Evolutionary conservation across 371 early-diverging fungal species (phyloP), one percentile per base, ranked within the genome.

Genomic region (Mucor piriformis): DNA sequence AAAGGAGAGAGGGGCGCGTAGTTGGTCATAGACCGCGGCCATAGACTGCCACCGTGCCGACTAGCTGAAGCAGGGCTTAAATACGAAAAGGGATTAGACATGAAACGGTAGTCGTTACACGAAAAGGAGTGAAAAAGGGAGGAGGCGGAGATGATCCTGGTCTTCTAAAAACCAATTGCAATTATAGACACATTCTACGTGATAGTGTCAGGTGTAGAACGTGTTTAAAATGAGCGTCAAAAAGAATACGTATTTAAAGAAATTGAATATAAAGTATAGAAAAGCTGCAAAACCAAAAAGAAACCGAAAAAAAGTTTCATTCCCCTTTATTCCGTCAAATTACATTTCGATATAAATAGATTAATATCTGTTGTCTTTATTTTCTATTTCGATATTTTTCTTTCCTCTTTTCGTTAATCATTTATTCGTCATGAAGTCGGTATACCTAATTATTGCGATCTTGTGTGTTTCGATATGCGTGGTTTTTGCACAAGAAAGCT

Each of bases 401-500:
- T 29, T 29, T 29, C 8, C 29, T 29, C 29, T 29, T 29, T 29
- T 8, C 29, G 8, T 29, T 18, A 42, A 18, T 38, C 15, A 15
- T 54, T 29, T 24, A 15, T 24, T 1, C 1, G 15, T 40, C n/a
- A 50, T 59, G 51, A 59, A 59, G 21, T 33, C 12, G 18, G 21
- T 34, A 21, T 43, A 42, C 42, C 20, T 42, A 18, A 32, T 50
- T 11, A n/a, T 59, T 33, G 25, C 20, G n/a, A 15, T 46, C 2
- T 11, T 24, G 10, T 13, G 32, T n/a, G 43, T 15, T n/a, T 51
- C 35, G 43, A 51, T 59, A 42, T 38, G 43, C 20, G 32, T 38
- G 23, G 51, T 42, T 10, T 59, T 42, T 50, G 51, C 59, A 32
- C 59, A 59, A 51, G 59, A 51, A 5, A 3, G 42, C 1, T 12